Conservation (phyloP, 768 basidiomycete species). For the Crassisporium funariophilum region DNA sequence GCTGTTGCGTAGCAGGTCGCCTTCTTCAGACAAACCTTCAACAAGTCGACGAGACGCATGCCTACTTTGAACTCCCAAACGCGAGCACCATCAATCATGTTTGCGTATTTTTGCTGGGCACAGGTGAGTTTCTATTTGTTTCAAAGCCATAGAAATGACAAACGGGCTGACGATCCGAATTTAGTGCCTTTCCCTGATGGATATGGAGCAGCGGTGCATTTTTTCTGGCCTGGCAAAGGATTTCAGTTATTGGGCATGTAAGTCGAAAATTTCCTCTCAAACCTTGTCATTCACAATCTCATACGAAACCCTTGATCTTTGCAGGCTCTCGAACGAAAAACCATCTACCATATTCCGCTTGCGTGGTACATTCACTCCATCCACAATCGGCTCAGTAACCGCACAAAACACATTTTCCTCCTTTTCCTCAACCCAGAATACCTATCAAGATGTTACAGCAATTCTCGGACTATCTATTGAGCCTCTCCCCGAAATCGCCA, state of each 20-base stretch:
- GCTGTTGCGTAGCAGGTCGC: slow-evolving; percentile 78
- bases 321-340: slow-evolving; percentile 86
- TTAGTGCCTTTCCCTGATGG: slow-evolving; percentile 81
- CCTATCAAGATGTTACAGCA: slow-evolving; percentile 58
- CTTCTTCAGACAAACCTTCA: slow-evolving; percentile 77
- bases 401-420: slow-evolving; percentile 43
- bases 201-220: slow-evolving; percentile 82
- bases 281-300: background rate
- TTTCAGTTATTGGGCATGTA: slow-evolving; percentile 87
- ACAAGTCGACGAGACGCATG: slow-evolving; percentile 84
- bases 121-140: slow-evolving; percentile 47
- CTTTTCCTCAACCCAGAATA: slow-evolving; percentile 30
- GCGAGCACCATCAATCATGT: slow-evolving; percentile 82
- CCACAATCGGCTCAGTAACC: slow-evolving; percentile 37
- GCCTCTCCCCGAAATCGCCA: slow-evolving; percentile 62
- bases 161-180: background rate
- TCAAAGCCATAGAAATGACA: slow-evolving; percentile 5
- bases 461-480: slow-evolving; percentile 82
- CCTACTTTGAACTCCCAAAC: slow-evolving; percentile 70
- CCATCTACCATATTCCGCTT: slow-evolving; percentile 89
- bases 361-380: slow-evolving; percentile 52
- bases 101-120: slow-evolving; percentile 82
- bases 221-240: slow-evolving; percentile 85
- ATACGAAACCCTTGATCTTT: background rate
- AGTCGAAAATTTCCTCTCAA: slow-evolving; percentile 26